These are phyloP conservation scores for Aquilaria yunnanensis DNA, from an alignment of 345 rosid species.

Conservation along the genomic window DNA sequence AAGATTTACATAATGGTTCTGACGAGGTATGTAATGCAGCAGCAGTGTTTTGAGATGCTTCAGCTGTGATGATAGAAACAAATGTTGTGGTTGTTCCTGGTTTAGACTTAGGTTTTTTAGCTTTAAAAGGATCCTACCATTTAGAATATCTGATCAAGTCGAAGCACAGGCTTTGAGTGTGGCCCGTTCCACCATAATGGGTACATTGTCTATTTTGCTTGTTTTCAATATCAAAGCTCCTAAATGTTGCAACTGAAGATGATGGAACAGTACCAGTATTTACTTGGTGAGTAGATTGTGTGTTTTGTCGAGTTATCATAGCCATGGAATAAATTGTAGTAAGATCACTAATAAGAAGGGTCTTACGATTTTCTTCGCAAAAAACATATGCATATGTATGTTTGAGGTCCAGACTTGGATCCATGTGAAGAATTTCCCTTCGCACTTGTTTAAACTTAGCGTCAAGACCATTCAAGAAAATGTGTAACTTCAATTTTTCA, in stretches of 20 bases:
- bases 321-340: background rate
- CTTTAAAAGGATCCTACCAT: background rate
- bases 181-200: background rate
- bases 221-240: too few species aligned
- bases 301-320: background rate
- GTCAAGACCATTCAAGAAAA: conserved; percentile 4
- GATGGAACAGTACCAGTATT: too few species aligned
- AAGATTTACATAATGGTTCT: background rate
- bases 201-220: background rate
- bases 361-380: background rate
- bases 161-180: background rate
- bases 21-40: background rate
- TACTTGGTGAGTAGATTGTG: too few species aligned
- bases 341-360: background rate
- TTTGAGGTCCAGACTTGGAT: background rate
- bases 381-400: background rate
- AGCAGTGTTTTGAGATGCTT: background rate
- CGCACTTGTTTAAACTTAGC: background rate
- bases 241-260: too few species aligned
- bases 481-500: background rate
- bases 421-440: background rate
- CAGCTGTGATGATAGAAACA: background rate
- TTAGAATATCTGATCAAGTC: background rate
- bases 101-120: background rate
- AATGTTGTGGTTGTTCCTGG: background rate